Percentiles rank a stretch among this genome's conserved stretches.
Conservation (phyloP, 768 basidiomycete species). For the Agaricus sinodeliciosus region DNA sequence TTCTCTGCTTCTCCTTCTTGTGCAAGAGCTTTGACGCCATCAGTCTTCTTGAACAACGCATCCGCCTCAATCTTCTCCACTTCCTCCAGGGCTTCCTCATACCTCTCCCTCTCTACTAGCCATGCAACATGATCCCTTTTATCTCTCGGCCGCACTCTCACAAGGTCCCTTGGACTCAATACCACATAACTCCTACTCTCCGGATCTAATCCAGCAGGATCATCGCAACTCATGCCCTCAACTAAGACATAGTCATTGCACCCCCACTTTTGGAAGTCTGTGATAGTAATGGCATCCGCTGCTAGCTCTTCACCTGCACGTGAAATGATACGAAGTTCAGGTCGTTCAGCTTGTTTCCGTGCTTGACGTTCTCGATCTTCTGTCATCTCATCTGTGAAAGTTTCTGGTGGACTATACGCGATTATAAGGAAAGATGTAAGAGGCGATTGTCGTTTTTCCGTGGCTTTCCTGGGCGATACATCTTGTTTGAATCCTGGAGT, state of each 20-base stretch:
- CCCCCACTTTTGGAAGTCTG: constrained; percentile 75
- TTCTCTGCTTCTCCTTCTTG: constrained; percentile 27
- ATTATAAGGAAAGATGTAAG: constrained; percentile 79
- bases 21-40: constrained; percentile 2
- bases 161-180: constrained; percentile 78
- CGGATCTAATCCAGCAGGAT: constrained; percentile 19
- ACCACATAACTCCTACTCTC: constrained; percentile 68
- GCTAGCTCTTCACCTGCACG: constrained; percentile 84
- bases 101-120: constrained; percentile 81
- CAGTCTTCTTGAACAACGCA: constrained; percentile 18
- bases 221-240: constrained; percentile 34
- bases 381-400: constrained; percentile 63
- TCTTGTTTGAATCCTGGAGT: constrained; percentile 12
- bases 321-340: constrained; percentile 89
- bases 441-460: constrained; percentile 11
- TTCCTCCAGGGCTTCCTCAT: constrained; percentile 83
- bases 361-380: constrained; percentile 69
- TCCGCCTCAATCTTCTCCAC: constrained; percentile 60
- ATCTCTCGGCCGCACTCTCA: constrained; percentile 85
- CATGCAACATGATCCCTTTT: constrained; percentile 85
- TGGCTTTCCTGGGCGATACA: not conserved
- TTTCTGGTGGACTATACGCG: constrained; percentile 80
- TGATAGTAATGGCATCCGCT: constrained; percentile 74
- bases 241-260: constrained; percentile 89
- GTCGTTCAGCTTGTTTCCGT: constrained; percentile 82